phyloP scores from a whole-genome alignment of 2,329 filamentous ascomycete genomes.

The Aspergillus sp. region DNA sequence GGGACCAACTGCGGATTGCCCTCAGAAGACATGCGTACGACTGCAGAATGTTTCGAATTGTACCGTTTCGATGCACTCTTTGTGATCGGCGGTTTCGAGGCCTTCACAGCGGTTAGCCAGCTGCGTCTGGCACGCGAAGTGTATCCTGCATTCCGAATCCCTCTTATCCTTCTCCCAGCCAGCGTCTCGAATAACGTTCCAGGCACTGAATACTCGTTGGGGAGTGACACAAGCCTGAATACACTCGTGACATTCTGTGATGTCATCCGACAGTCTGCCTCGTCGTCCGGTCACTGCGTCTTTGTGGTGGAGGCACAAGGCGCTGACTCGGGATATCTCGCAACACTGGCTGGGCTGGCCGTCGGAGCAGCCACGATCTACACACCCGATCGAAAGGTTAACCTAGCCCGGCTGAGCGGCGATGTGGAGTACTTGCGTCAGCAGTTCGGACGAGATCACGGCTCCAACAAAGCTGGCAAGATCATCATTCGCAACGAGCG shows the following conservation, averaged over 20 bases:
- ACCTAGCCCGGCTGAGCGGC: conserved; percentile 81
- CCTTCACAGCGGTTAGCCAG: conserved; percentile 87
- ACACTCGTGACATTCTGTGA: conserved; percentile 94
- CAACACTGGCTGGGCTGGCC: conserved; percentile 84
- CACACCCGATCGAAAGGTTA: conserved; percentile 92
- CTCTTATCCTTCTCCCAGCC: conserved; percentile 87
- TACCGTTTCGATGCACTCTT: conserved; percentile 92
- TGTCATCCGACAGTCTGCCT: conserved; percentile 95
- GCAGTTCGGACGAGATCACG: conserved; percentile 78
- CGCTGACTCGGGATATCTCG: conserved; percentile 89
- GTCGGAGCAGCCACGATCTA: conserved; percentile 94
- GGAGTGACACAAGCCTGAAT: conserved; percentile 95
- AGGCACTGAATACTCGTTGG: conserved; percentile 93
- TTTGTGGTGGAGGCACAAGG: conserved; percentile 99
- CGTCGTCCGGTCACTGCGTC: conserved; percentile 85
- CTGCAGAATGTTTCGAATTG: conserved; percentile 78
- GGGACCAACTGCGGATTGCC: conserved; percentile 95
- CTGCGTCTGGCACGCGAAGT: conserved; percentile 75
- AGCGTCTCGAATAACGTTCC: conserved; percentile 99
- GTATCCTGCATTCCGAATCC: conserved; percentile 86
- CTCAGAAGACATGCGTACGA: conserved; percentile 77
- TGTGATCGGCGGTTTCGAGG: conserved; percentile 92
- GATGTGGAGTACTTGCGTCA: conserved; percentile 87
- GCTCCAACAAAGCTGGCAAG: conserved; percentile 83
- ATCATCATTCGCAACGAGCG: conserved; percentile 94